Percentiles rank a stretch among this genome's conserved stretches.
Evolutionary conservation across 78 protist species (phyloP).

Genomic region (Tieghemostelium lacteum): DNA sequence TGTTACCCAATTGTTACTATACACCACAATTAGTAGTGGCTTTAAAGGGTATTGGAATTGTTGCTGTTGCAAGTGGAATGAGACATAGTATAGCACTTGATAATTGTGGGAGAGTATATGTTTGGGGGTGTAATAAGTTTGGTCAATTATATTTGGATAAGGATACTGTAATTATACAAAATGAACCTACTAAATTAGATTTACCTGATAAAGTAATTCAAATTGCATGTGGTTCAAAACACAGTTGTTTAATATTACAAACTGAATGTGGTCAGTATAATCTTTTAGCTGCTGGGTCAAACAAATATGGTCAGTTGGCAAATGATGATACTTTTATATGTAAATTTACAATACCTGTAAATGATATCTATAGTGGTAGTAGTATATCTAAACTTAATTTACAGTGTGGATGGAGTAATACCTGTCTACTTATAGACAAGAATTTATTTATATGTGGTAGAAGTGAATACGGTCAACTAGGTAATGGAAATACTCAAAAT

Average conservation of each 20-base stretch:
- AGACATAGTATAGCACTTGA: conserved; percentile 31
- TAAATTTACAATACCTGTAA: too few species aligned
- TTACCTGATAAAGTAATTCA: not conserved
- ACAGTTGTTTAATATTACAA: not conserved
- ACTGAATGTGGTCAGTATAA: not conserved
- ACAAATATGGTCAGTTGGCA: conserved; percentile 51
- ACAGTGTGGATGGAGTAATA: conserved; percentile 62
- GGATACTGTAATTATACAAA: not conserved
- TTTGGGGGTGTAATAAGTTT: conserved; percentile 76
- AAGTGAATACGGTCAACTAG: conserved; percentile 54
- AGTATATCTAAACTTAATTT: not conserved
- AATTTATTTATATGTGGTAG: conserved; percentile 41
- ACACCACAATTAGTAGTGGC: conserved; percentile 8
- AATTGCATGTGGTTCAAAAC: conserved; percentile 49
- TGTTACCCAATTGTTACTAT: not conserved
- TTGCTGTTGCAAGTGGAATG: conserved; percentile 45
- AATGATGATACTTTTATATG: conserved; percentile 9
- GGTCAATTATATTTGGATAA: conserved; percentile 15
- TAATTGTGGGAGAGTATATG: not conserved
- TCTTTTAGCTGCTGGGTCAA: conserved; percentile 36
- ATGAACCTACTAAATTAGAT: not conserved
- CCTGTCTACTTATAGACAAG: conserved; percentile 21
- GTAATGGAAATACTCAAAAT: conserved; percentile 5
- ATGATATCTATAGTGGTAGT: not conserved
- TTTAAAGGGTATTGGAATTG: not conserved